phyloP scores from a whole-genome alignment of 768 basidiomycete species.

The Tulasnella sp. region DNA sequence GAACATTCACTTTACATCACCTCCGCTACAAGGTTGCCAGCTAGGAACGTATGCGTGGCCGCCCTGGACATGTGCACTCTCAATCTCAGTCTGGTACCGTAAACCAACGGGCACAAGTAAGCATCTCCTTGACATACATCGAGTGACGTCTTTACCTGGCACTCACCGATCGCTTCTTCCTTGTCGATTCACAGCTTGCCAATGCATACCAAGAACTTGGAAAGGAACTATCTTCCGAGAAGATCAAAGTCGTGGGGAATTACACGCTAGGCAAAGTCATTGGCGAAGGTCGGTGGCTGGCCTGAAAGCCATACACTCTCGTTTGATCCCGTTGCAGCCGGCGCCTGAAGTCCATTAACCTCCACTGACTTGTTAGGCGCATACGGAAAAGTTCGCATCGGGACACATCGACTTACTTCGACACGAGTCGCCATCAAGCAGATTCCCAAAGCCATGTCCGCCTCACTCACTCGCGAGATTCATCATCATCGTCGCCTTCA shows the following conservation, averaged over 20 bases:
- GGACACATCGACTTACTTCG: conserved; percentile 84
- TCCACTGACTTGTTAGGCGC: conserved; percentile 44
- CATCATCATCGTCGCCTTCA: conserved; percentile 97
- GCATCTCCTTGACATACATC: not conserved
- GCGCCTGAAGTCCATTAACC: not conserved
- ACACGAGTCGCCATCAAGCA: conserved; percentile 95
- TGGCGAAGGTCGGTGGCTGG: conserved; percentile 67
- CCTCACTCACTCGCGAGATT: conserved; percentile 89
- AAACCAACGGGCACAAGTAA: conserved; percentile 20
- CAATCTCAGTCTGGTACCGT: conserved; percentile 15
- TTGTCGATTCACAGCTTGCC: conserved; percentile 53
- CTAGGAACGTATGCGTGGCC: conserved; percentile 1
- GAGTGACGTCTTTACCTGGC: not conserved
- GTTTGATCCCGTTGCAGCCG: no score
- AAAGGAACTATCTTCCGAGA: conserved; percentile 85
- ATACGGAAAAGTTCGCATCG: conserved; percentile 91
- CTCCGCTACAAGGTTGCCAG: not conserved
- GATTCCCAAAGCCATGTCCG: conserved; percentile 87
- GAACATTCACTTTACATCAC: not conserved
- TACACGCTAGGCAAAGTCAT: conserved; percentile 90
- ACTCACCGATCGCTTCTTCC: not conserved
- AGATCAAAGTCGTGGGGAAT: conserved; percentile 85
- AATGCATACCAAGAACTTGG: conserved; percentile 96
- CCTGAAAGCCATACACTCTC: not conserved
- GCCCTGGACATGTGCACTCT: conserved; percentile 13